Percentiles rank a stretch among this genome's conserved stretches.
Evolutionary conservation across 768 basidiomycete species (phyloP).

Genomic region (Leucocoprinus birnbaumii): DNA sequence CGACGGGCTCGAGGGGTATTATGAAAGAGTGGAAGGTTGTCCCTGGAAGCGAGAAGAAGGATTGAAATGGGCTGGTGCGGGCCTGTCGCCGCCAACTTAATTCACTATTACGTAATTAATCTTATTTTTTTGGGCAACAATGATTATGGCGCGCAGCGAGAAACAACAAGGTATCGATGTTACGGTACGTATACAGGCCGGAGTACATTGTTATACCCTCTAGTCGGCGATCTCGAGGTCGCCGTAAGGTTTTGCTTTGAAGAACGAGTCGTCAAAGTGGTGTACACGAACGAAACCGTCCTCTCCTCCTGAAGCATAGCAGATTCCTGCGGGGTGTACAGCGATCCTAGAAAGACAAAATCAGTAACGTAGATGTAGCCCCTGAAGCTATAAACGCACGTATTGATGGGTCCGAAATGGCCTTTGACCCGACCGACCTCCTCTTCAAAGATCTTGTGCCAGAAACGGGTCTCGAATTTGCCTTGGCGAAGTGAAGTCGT

Average conservation of each 20-base stretch:
- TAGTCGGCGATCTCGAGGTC: slow-evolving; percentile 68
- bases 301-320: slow-evolving; percentile 94
- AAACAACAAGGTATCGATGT: slow-evolving; percentile 2
- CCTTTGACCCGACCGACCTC: slow-evolving; percentile 97
- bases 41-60: background rate
- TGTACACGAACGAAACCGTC: slow-evolving; percentile 93
- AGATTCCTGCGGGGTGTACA: slow-evolving; percentile 83
- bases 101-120: slow-evolving; percentile 8
- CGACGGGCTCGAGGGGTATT: background rate
- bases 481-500: slow-evolving; percentile 93
- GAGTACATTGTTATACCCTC: slow-evolving; percentile 16
- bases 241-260: slow-evolving; percentile 88
- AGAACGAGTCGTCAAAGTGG: slow-evolving; percentile 94
- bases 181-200: background rate
- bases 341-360: slow-evolving; percentile 64
- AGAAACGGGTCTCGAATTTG: slow-evolving; percentile 97
- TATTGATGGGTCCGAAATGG: slow-evolving; percentile 95
- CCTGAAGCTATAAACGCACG: too few species aligned
- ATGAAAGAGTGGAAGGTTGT: background rate
- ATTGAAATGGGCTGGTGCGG: background rate
- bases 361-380: background rate
- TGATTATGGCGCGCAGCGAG: background rate
- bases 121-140: background rate
- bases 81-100: background rate
- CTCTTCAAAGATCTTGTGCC: slow-evolving; percentile 96